Conservation (phyloP, 2,329 filamentous ascomycete genomes). For the Neurospora crassa region DNA sequence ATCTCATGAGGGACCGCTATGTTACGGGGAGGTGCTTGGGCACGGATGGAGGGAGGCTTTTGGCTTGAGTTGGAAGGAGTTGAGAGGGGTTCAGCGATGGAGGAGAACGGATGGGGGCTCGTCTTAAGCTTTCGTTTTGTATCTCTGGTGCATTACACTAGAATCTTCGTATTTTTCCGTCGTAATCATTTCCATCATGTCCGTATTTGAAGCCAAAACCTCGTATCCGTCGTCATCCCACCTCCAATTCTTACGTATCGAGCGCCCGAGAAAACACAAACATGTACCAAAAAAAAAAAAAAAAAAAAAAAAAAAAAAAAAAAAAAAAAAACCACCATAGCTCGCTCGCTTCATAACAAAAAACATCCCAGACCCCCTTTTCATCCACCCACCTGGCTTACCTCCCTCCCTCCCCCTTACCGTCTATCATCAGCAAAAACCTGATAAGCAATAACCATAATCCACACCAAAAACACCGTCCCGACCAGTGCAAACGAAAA, state of each 20-base stretch:
- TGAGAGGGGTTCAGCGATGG: neutral
- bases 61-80: neutral
- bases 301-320: no score
- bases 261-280: neutral
- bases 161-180: neutral
- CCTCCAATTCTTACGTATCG: neutral
- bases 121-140: neutral
- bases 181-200: neutral
- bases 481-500: constrained; percentile 55
- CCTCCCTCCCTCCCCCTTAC: constrained; percentile 5
- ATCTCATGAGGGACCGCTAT: constrained; percentile 6
- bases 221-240: neutral
- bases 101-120: neutral
- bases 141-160: neutral
- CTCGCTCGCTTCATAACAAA: neutral
- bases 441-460: constrained; percentile 58
- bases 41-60: constrained; percentile 5
- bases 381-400: no score
- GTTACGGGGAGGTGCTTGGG: constrained; percentile 1
- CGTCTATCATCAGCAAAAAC: constrained; percentile 38
- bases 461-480: constrained; percentile 53
- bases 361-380: neutral
- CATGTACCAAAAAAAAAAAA: no score
- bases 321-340: neutral
- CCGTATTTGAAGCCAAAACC: neutral